phyloP scores from a whole-genome alignment of 202 grass and related monocot species.

The Digitaria exilis region DNA sequence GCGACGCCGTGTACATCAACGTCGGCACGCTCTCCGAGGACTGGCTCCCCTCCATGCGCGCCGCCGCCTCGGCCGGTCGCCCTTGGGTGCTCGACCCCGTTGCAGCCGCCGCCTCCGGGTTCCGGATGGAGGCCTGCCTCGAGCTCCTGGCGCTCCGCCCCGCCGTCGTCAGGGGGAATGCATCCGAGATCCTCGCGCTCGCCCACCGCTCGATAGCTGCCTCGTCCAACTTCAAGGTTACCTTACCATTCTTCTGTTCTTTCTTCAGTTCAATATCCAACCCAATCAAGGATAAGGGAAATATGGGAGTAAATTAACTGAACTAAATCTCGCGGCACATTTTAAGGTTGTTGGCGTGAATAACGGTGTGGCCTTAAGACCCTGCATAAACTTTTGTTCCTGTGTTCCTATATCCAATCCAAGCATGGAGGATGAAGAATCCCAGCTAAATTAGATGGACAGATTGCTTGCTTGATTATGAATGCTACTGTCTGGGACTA shows the following conservation, averaged over 20 bases:
- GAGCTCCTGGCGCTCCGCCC: constrained; percentile 56
- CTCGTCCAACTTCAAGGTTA: constrained; percentile 58
- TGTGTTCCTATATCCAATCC: neutral
- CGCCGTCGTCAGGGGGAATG: constrained; percentile 76
- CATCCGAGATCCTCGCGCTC: constrained; percentile 87
- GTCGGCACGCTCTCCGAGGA: constrained; percentile 76
- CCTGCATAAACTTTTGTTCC: too few species aligned
- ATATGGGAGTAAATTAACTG: neutral
- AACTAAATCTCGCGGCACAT: neutral
- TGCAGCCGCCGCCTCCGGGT: constrained; percentile 62
- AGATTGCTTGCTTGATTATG: constrained; percentile 10
- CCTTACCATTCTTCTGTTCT: neutral
- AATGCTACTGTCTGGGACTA: neutral
- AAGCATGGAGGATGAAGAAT: neutral
- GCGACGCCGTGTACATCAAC: constrained; percentile 71
- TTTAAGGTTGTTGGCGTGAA: too few species aligned
- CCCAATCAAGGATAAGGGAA: neutral
- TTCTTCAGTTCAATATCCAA: constrained; percentile 24
- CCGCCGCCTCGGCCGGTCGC: constrained; percentile 50
- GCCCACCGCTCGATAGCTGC: constrained; percentile 31
- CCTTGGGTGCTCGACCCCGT: constrained; percentile 92
- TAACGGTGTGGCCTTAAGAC: too few species aligned
- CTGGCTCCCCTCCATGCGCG: constrained; percentile 83
- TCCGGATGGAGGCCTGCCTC: constrained; percentile 79
- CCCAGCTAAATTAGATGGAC: neutral